Evolutionary conservation across 164 flowering plant genomes (phyloP).

Genomic region (Cinnamomum chago): DNA sequence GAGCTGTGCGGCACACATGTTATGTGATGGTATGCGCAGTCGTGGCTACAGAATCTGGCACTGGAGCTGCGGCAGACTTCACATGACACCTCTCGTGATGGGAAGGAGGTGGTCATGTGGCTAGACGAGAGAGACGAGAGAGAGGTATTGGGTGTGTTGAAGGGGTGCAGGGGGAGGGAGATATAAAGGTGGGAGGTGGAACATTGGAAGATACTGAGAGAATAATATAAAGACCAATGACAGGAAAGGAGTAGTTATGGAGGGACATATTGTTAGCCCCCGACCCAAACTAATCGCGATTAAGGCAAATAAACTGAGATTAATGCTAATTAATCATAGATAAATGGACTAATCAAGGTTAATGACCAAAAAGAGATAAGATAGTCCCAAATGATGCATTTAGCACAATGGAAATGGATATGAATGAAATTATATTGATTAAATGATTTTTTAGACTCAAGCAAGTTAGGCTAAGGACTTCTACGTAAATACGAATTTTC

Average conservation of each 20-base stretch:
- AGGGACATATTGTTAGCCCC: too few species aligned
- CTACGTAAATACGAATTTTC: too few species aligned
- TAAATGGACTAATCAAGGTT: too few species aligned
- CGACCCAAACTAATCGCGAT: too few species aligned
- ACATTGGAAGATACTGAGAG: neutral
- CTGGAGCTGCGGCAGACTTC: neutral
- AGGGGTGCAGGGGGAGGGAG: neutral
- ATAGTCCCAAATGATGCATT: too few species aligned
- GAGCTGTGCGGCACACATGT: neutral
- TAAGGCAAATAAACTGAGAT: too few species aligned
- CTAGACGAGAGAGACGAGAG: neutral
- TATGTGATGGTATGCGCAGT: neutral
- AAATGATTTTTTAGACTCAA: too few species aligned
- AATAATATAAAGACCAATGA: neutral
- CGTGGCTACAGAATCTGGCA: neutral
- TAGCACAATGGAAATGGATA: too few species aligned
- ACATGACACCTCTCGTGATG: neutral
- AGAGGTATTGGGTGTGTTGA: neutral
- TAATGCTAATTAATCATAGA: too few species aligned
- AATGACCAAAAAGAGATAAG: too few species aligned
- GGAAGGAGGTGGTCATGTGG: neutral
- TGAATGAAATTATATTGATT: too few species aligned
- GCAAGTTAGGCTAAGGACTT: too few species aligned
- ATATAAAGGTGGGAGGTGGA: neutral
- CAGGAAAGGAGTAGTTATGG: conserved; percentile 7